These are phyloP conservation scores for Termitomyces eurrhizus DNA, from an alignment of 768 basidiomycete species.

Conservation along the genomic window DNA sequence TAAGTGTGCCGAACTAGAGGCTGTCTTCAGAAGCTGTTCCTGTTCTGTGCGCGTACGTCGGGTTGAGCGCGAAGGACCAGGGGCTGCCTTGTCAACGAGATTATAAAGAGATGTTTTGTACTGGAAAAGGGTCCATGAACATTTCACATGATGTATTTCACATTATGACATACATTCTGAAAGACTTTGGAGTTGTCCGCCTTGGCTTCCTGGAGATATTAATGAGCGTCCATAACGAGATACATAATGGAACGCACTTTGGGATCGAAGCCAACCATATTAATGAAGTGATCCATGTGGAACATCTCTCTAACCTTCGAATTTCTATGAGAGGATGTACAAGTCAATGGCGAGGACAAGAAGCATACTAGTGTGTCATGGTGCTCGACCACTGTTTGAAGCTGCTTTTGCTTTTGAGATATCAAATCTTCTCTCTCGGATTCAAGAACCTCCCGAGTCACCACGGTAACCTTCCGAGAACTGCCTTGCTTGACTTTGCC, in stretches of 20 bases:
- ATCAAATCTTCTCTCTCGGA: constrained; percentile 44
- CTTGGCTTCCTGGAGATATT: constrained; percentile 57
- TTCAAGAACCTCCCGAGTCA: constrained; percentile 25
- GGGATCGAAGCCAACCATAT: constrained; percentile 76
- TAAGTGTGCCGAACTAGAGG: constrained; percentile 21
- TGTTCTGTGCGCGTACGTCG: constrained; percentile 56
- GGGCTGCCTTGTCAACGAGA: constrained; percentile 47
- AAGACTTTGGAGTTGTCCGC: constrained; percentile 69
- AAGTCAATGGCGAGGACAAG: constrained; percentile 5
- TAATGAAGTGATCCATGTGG: constrained; percentile 80
- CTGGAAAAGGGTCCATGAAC: constrained; percentile 27
- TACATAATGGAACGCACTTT: constrained; percentile 37
- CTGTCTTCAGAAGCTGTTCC: constrained; percentile 37
- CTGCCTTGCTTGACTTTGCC: constrained; percentile 13
- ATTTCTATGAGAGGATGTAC: constrained; percentile 1
- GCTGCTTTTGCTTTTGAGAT: constrained; percentile 52
- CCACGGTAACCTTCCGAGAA: constrained; percentile 7
- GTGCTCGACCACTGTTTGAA: constrained; percentile 54
- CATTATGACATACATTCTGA: constrained; percentile 49
- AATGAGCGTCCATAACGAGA: background rate
- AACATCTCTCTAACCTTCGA: constrained; percentile 79
- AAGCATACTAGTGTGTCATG: constrained; percentile 74
- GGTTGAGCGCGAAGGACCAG: constrained; percentile 54
- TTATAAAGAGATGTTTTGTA: constrained; percentile 59
- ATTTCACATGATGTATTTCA: constrained; percentile 4